phyloP scores from a whole-genome alignment of 345 rosid genomes.

The Moringa oleifera region DNA sequence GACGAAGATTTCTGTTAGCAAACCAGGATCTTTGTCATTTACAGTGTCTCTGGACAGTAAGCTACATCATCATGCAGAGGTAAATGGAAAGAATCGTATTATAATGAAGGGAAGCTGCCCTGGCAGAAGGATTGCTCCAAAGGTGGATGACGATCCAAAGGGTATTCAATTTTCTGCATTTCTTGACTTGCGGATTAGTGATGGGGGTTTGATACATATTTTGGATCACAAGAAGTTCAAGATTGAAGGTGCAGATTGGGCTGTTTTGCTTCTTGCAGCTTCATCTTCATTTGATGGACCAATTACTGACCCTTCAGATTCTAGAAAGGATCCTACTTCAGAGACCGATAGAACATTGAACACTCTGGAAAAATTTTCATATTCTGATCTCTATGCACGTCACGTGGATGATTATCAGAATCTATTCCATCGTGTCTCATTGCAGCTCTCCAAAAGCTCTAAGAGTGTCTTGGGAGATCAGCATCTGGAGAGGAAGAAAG shows the following conservation, averaged over 20 bases:
- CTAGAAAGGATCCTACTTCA: constrained; percentile 54
- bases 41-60: constrained; percentile 57
- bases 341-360: constrained; percentile 39
- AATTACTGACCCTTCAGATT: constrained; percentile 59
- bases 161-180: constrained; percentile 67
- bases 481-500: constrained; percentile 11
- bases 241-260: constrained; percentile 79
- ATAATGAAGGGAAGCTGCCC: constrained; percentile 71
- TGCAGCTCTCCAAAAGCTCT: constrained; percentile 51
- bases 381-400: constrained; percentile 53
- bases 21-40: constrained; percentile 63
- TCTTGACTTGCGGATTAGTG: constrained; percentile 63
- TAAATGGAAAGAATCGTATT: constrained; percentile 46
- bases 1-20: constrained; percentile 59
- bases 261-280: constrained; percentile 48
- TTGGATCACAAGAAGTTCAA: constrained; percentile 56
- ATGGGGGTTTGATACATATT: constrained; percentile 40
- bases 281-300: constrained; percentile 88
- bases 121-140: constrained; percentile 54
- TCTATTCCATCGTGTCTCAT: constrained; percentile 68
- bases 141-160: constrained; percentile 34
- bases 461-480: constrained; percentile 18
- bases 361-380: constrained; percentile 41
- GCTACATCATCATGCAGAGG: constrained; percentile 45
- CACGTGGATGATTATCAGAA: constrained; percentile 74